phyloP scores from a whole-genome alignment of 1,139 yeast genomes.

The Sugiyamaella paludigena region DNA sequence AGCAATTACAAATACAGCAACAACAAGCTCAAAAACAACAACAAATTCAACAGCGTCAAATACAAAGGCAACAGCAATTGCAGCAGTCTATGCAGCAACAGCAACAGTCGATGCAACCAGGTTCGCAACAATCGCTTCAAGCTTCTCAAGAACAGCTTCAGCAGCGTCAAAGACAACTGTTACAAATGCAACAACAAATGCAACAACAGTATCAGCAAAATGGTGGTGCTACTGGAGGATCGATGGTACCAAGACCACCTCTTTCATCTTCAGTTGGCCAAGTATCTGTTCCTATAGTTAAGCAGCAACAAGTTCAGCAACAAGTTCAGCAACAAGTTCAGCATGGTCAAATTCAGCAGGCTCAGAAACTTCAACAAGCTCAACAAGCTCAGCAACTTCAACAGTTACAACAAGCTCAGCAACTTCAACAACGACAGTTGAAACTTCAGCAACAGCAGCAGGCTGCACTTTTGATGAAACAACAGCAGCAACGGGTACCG shows the following conservation, averaged over 20 bases:
- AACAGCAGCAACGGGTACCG: not conserved
- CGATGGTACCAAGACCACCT: not conserved
- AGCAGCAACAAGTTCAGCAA: conserved; percentile 31
- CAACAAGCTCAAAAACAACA: conserved; percentile 28
- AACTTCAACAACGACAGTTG: conserved; percentile 6
- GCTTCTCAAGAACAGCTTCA: conserved; percentile 8
- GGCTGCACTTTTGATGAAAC: conserved; percentile 5
- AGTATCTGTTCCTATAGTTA: too few species aligned
- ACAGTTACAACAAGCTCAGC: conserved; percentile 17
- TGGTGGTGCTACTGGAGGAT: not conserved
- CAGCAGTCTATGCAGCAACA: conserved; percentile 7
- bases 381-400: conserved; percentile 28
- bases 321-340: conserved; percentile 29
- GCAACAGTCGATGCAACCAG: conserved; percentile 22
- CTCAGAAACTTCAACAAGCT: conserved; percentile 18
- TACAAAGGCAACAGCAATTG: conserved; percentile 15
- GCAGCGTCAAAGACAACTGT: conserved; percentile 8
- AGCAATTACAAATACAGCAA: conserved; percentile 31
- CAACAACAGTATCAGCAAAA: conserved; percentile 18
- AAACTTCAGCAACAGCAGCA: conserved; percentile 5
- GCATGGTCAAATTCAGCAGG: conserved; percentile 19
- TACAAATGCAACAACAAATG: conserved; percentile 20
- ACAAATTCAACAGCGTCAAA: conserved; percentile 25
- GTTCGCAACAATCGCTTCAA: conserved; percentile 3
- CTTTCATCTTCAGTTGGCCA: too few species aligned